Base-by-base conservation (phyloP, 176 grass and related monocot species). In the Puya raimondii region DNA sequence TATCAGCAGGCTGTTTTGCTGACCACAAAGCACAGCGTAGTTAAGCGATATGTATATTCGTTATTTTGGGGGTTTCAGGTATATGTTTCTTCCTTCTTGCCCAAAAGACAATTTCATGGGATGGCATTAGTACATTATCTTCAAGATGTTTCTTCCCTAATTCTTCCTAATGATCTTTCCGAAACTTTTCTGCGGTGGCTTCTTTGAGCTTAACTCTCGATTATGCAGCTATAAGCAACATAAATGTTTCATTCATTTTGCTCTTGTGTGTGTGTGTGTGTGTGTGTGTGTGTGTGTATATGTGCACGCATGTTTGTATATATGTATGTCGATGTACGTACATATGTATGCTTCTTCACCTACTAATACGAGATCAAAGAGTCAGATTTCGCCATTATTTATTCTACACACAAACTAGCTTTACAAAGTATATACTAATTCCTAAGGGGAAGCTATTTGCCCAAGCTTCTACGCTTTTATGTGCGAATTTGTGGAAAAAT, bases 21-120 rank as follows among this genome's bases (percentile, higher is more conserved):
- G 16, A 85, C 86, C 68, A 85, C 93, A 67, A 58, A 90, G 20
- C 10, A 6, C 12, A 97, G 77, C 73, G 82, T 80, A 75, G 71
- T 90, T 72, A 89, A 74, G 12, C 79, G 93, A 23, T 97, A 97
- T 73, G 83, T 92, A 82, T 97, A 92, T 85, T 85, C 86, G 50
- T 77, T 90, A 49, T 97, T 97, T 81, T 97, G 93, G 93, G 93
- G 93, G 3, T 97, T 97, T 81, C 89, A 97, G 93, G 93, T 96
- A 90, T 68, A 71, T 68, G 50, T 70, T 47, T 69, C 9, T 27
- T 25, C 42, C 9, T 70, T 6, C 67, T 63, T 71, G 22, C 33
- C 53, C 49, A 52, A 53, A 71, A 71, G 15, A 11, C 8, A 18
- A 61, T 18, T 9, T 61, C 56, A 61, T 61, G 21, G n/a, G 56